phyloP scores from a whole-genome alignment of 1,139 yeast genomes.

The Pneumocystis wakefieldiae region DNA sequence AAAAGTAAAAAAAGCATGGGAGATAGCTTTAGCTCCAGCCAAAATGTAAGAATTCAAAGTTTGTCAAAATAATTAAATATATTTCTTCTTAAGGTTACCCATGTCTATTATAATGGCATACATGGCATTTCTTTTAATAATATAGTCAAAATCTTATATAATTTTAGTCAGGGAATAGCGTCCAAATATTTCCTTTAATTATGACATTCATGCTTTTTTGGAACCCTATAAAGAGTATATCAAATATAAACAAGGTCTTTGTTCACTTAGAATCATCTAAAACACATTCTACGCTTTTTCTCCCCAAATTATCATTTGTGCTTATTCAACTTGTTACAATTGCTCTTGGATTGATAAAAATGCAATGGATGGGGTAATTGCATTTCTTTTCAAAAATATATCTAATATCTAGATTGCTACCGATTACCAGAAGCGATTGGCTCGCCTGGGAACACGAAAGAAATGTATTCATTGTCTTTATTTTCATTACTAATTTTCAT shows the following conservation, averaged over 20 bases:
- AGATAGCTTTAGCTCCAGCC: slow-evolving; percentile 67
- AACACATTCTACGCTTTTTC: slow-evolving; percentile 29
- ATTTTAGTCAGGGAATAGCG: slow-evolving; percentile 58
- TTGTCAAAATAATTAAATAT: not conserved
- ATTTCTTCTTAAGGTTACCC: slow-evolving; percentile 33
- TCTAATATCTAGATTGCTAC: slow-evolving; percentile 35
- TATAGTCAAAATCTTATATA: not conserved
- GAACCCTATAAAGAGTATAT: slow-evolving; percentile 61
- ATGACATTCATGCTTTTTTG: slow-evolving; percentile 74
- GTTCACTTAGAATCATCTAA: slow-evolving; percentile 20
- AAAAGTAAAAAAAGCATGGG: slow-evolving; percentile 53
- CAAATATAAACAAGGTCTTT: slow-evolving; percentile 37
- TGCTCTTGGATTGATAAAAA: slow-evolving; percentile 69
- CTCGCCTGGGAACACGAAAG: slow-evolving; percentile 51
- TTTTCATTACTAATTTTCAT: not conserved
- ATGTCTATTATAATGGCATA: slow-evolving; percentile 84
- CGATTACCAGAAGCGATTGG: slow-evolving; percentile 83
- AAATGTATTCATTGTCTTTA: not conserved
- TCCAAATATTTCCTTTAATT: slow-evolving; percentile 80
- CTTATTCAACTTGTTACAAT: slow-evolving; percentile 50
- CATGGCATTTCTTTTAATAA: slow-evolving; percentile 25
- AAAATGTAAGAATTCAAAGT: slow-evolving; percentile 30
- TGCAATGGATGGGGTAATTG: slow-evolving; percentile 61
- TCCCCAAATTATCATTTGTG: slow-evolving; percentile 37
- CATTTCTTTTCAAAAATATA: not conserved